These are phyloP conservation scores for Emmonsia crescens DNA, from an alignment of 2,329 filamentous ascomycete species.

Conservation along the genomic window DNA sequence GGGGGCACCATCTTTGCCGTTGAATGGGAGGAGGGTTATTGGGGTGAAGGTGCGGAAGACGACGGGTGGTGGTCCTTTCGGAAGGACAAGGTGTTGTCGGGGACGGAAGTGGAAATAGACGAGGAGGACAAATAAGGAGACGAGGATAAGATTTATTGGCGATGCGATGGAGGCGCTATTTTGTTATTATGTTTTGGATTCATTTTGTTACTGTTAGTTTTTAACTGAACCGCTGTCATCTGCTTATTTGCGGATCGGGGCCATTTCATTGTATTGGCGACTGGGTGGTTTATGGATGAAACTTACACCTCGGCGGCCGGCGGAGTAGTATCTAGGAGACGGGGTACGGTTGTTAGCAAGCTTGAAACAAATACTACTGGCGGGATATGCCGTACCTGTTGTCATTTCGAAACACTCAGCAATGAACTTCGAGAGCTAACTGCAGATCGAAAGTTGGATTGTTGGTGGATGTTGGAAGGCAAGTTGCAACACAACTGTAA, in stretches of 20 bases:
- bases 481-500: neutral
- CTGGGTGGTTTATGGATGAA: neutral
- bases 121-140: conserved; percentile 47
- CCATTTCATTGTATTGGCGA: neutral
- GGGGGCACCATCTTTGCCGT: conserved; percentile 60
- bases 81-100: conserved; percentile 40
- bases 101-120: conserved; percentile 51
- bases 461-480: neutral
- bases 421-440: neutral
- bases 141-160: conserved; percentile 51
- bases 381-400: neutral
- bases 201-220: neutral
- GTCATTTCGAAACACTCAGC: neutral
- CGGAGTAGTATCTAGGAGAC: conserved; percentile 4
- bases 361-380: neutral
- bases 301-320: conserved; percentile 27
- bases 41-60: conserved; percentile 81
- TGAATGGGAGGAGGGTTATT: conserved; percentile 74
- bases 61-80: conserved; percentile 51
- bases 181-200: neutral
- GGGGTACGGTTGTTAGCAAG: neutral
- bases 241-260: neutral
- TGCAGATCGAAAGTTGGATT: neutral
- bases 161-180: conserved; percentile 45
- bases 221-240: neutral